Conservation (phyloP, 495 filamentous ascomycete species). For the Astrothelium subdiscretum region DNA sequence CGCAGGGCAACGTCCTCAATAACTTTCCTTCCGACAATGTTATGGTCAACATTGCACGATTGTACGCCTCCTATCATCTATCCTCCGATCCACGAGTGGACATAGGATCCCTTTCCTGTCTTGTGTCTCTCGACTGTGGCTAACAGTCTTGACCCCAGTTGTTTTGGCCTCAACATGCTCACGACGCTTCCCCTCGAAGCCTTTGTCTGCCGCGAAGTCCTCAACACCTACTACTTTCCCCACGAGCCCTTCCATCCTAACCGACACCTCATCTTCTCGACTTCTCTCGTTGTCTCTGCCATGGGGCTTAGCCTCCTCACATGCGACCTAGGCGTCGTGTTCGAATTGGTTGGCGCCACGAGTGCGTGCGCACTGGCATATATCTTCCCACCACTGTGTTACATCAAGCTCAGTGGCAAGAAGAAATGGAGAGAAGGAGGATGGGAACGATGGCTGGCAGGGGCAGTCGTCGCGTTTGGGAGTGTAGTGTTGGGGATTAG, state of each 20-base stretch:
- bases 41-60: constrained; percentile 84
- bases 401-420: constrained; percentile 75
- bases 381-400: constrained; percentile 89
- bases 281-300: constrained; percentile 63
- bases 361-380: constrained; percentile 89
- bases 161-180: constrained; percentile 96
- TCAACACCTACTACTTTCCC: constrained; percentile 87
- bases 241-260: constrained; percentile 67
- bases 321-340: constrained; percentile 86
- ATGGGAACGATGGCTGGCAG: constrained; percentile 64
- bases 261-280: constrained; percentile 76
- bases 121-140: neutral
- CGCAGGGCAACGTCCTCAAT: constrained; percentile 90
- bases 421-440: constrained; percentile 23
- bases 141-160: constrained; percentile 28
- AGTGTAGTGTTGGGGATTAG: constrained; percentile 74
- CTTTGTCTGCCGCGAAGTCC: constrained; percentile 94
- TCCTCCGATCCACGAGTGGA: neutral
- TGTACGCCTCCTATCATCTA: constrained; percentile 36
- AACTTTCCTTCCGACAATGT: constrained; percentile 86
- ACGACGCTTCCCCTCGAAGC: constrained; percentile 92
- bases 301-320: constrained; percentile 70
- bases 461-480: constrained; percentile 62
- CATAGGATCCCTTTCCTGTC: neutral
- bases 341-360: constrained; percentile 91